A percentile compares a stretch with the other conserved stretches of the same genome.
Evolutionary conservation across 1,284 basidiomycete species (phyloP).

Genomic region (Boletellus deceptivus): DNA sequence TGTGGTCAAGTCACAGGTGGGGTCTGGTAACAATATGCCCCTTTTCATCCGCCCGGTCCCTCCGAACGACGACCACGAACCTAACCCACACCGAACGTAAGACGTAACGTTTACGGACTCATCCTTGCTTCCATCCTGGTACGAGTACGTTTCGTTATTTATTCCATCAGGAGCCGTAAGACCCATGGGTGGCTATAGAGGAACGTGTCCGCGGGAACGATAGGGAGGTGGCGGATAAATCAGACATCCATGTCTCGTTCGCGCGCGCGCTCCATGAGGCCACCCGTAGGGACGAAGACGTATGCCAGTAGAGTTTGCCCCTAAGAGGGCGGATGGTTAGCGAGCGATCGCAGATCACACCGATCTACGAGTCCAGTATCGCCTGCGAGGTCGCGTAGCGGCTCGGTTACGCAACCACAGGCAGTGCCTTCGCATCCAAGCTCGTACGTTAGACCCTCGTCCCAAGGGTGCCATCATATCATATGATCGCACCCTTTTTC

Average conservation of each 20-base stretch:
- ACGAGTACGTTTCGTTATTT: constrained; percentile 20
- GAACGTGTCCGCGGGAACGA: constrained; percentile 26
- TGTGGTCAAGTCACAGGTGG: constrained; percentile 49
- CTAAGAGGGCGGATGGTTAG: constrained; percentile 6
- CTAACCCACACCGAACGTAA: not conserved
- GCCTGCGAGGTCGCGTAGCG: constrained; percentile 7
- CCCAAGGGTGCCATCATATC: constrained; percentile 4
- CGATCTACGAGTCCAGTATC: constrained; percentile 10
- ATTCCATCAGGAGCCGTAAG: constrained; percentile 18
- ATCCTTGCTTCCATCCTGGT: constrained; percentile 6
- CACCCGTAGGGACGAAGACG: not conserved
- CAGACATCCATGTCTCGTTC: constrained; percentile 17
- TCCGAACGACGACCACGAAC: not conserved
- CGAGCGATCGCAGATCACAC: constrained; percentile 14
- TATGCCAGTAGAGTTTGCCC: constrained; percentile 4
- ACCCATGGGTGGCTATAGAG: constrained; percentile 1
- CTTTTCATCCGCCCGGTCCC: constrained; percentile 39
- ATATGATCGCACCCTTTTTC: constrained; percentile 7
- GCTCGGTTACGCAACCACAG: no score
- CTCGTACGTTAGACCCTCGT: constrained; percentile 8
- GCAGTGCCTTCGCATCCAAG: not conserved
- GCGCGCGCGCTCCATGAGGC: not conserved
- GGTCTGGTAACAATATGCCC: constrained; percentile 56
- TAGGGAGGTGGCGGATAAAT: constrained; percentile 18
- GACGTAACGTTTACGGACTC: constrained; percentile 17